phyloP scores from a whole-genome alignment of 345 rosid species.

The Bretschneidera sinensis region DNA sequence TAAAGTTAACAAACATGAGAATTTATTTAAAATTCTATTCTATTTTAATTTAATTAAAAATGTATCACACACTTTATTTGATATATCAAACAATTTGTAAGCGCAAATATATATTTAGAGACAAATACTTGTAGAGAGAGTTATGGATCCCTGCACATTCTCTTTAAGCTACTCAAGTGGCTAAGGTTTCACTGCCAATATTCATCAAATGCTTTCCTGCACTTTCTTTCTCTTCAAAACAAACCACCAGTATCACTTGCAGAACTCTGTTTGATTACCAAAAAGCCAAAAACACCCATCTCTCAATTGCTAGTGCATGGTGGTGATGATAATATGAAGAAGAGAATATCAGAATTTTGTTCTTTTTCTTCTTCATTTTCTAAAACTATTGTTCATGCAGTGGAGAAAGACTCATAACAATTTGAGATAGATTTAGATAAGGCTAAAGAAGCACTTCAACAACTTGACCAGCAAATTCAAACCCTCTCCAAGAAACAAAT shows the following conservation, averaged over 20 bases:
- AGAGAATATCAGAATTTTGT: background rate
- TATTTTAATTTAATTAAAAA: too few relatives aligned
- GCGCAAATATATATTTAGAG: too few relatives aligned
- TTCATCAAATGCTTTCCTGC: conserved; percentile 21
- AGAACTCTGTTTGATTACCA: background rate
- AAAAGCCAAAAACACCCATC: background rate
- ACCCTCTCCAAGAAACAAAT: conserved; percentile 49
- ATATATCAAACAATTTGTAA: too few relatives aligned
- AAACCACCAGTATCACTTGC: conserved; percentile 7
- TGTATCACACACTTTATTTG: too few relatives aligned
- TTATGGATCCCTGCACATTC: too few relatives aligned
- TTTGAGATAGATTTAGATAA: conserved; percentile 59
- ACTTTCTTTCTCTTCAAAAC: conserved; percentile 11
- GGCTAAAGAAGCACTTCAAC: conserved; percentile 64
- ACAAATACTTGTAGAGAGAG: too few relatives aligned
- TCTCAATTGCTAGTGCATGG: conserved; percentile 4
- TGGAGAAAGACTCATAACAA: conserved; percentile 32
- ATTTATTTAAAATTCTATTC: too few relatives aligned
- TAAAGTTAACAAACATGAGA: too few relatives aligned
- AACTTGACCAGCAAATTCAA: conserved; percentile 74
- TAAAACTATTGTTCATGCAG: conserved; percentile 21
- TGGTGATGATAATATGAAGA: background rate
- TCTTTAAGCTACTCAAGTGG: too few relatives aligned
- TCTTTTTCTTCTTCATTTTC: conserved; percentile 9
- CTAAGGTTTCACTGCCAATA: conserved; percentile 5